Evolutionary conservation across 1,284 basidiomycete genomes (phyloP).

Genomic region (Ceratobasidium papillatum): DNA sequence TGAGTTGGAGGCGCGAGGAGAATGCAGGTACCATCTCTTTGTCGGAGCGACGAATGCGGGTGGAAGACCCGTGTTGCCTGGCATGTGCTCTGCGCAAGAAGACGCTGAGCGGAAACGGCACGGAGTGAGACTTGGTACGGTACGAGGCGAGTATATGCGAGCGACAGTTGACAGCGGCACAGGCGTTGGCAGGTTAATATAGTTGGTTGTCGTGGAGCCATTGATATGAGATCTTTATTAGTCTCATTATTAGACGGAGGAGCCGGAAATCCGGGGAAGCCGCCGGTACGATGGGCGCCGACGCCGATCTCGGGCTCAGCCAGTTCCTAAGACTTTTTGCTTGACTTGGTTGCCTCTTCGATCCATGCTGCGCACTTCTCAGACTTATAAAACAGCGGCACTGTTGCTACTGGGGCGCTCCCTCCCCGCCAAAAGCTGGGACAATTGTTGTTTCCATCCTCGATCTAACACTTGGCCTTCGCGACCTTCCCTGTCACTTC

Average conservation of each 20-base stretch:
- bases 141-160: slow-evolving; percentile 1
- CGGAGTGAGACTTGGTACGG: neutral
- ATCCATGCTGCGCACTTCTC: neutral
- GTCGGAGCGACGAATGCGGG: slow-evolving; percentile 6
- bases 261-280: slow-evolving; percentile 2
- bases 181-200: neutral
- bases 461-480: slow-evolving; percentile 12
- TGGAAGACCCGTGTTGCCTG: neutral
- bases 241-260: neutral
- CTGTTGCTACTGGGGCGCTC: slow-evolving; percentile 4
- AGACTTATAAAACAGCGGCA: neutral
- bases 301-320: slow-evolving; percentile 8
- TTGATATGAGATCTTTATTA: neutral
- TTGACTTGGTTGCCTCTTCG: neutral
- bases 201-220: neutral
- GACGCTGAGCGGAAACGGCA: neutral
- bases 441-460: neutral
- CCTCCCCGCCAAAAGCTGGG: neutral
- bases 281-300: slow-evolving; percentile 17
- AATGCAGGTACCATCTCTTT: slow-evolving; percentile 11
- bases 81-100: slow-evolving; percentile 14
- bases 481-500: slow-evolving; percentile 15
- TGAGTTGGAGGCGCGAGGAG: slow-evolving; percentile 12
- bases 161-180: neutral
- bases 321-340: neutral